phyloP scores from a whole-genome alignment of 768 basidiomycete species.

The Astraeus odoratus region DNA sequence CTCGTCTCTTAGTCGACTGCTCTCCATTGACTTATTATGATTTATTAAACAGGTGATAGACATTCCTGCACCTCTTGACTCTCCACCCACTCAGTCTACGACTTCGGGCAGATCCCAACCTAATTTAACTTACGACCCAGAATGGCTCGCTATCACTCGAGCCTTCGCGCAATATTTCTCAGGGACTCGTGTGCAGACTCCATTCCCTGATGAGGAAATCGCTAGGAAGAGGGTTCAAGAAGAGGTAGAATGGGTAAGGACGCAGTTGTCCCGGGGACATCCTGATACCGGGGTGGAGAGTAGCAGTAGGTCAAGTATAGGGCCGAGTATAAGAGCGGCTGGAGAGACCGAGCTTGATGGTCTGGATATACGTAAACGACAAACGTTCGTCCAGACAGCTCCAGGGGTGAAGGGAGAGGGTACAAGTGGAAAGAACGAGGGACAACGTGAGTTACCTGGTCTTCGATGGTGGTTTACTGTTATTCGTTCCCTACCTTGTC shows the following conservation, averaged over 20 bases:
- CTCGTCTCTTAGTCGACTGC: not conserved
- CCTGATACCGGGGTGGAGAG: not conserved
- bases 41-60: slow-evolving; percentile 58
- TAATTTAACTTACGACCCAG: slow-evolving; percentile 65
- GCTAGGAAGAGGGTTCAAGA: slow-evolving; percentile 46
- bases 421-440: slow-evolving; percentile 26
- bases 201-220: slow-evolving; percentile 54
- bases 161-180: slow-evolving; percentile 81
- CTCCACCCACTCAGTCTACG: slow-evolving; percentile 3
- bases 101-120: slow-evolving; percentile 19
- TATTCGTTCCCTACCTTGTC: slow-evolving; percentile 24
- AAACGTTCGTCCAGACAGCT: slow-evolving; percentile 64
- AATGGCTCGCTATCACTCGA: slow-evolving; percentile 92
- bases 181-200: slow-evolving; percentile 36
- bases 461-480: not conserved
- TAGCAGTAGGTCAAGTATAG: not conserved
- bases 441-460: slow-evolving; percentile 28
- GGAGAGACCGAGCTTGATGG: not conserved
- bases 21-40: not conserved
- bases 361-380: slow-evolving; percentile 43
- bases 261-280: slow-evolving; percentile 37
- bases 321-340: not conserved
- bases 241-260: slow-evolving; percentile 62
- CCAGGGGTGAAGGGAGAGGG: slow-evolving; percentile 42
- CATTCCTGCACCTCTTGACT: slow-evolving; percentile 28